Percentiles rank a stretch among this genome's conserved stretches.
These are phyloP conservation scores for Dryadomyces quercus-mongolicae DNA, from an alignment of 2,329 filamentous ascomycete species.

Conservation along the genomic window DNA sequence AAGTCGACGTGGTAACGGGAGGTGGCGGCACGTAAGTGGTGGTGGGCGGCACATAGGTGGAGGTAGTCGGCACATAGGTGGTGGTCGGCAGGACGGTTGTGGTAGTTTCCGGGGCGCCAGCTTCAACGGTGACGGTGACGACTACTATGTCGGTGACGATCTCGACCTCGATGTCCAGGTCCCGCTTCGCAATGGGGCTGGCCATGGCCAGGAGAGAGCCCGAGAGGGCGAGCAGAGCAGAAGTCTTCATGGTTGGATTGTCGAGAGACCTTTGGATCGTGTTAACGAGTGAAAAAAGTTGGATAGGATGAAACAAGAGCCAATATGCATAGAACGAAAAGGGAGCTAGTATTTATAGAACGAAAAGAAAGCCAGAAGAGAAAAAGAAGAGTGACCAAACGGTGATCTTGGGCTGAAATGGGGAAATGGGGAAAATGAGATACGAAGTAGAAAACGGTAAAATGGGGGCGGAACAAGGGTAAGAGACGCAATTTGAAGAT, in stretches of 20 bases:
- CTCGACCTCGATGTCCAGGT: constrained; percentile 25
- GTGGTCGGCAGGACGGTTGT: neutral
- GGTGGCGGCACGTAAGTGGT: neutral
- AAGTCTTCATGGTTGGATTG: constrained; percentile 32
- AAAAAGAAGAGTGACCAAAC: neutral
- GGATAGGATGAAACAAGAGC: too few species aligned
- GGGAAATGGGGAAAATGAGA: neutral
- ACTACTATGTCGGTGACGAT: constrained; percentile 29
- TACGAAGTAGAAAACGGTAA: neutral
- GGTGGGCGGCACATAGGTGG: neutral
- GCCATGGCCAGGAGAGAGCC: constrained; percentile 34
- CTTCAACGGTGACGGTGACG: constrained; percentile 30
- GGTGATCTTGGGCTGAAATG: neutral
- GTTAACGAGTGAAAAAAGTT: neutral
- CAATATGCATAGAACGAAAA: neutral
- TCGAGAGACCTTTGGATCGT: neutral
- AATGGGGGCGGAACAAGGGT: too few species aligned
- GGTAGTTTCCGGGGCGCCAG: neutral
- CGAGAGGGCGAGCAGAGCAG: constrained; percentile 30
- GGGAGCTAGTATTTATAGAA: neutral
- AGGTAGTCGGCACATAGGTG: constrained; percentile 7
- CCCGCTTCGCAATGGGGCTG: constrained; percentile 29
- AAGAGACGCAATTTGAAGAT: neutral
- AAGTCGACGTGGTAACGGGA: neutral
- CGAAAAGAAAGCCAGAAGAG: too few species aligned